A percentile compares a stretch with the other conserved stretches of the same genome.
These are phyloP conservation scores for Solanum etuberosum DNA, from an alignment of 257 asterid genomes.

Conservation along the genomic window DNA sequence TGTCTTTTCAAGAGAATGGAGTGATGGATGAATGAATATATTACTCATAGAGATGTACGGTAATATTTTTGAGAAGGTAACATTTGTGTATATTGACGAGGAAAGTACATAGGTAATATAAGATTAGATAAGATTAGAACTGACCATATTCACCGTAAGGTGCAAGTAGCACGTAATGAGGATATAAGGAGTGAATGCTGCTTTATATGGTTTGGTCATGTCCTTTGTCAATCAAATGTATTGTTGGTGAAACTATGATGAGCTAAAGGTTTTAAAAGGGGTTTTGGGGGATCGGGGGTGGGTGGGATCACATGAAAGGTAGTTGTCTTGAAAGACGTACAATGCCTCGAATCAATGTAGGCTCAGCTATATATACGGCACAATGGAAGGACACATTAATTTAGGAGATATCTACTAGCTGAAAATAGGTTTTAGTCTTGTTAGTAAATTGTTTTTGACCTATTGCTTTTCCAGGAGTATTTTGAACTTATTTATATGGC, in stretches of 20 bases:
- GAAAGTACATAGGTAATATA: background rate
- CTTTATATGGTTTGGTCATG: background rate
- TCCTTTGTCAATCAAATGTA: background rate
- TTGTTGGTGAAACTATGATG: background rate
- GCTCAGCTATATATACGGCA: background rate
- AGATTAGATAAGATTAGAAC: background rate
- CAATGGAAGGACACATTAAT: background rate
- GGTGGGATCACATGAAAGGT: background rate
- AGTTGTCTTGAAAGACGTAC: background rate
- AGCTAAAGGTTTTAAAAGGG: background rate
- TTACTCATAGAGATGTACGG: background rate
- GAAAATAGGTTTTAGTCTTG: background rate
- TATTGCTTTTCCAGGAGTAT: background rate
- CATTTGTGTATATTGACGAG: background rate
- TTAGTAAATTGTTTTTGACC: background rate
- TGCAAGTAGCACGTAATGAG: background rate
- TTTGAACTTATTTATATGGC: background rate
- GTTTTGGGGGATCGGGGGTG: background rate
- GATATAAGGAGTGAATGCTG: background rate
- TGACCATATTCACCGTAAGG: background rate
- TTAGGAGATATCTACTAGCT: background rate
- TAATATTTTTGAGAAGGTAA: background rate
- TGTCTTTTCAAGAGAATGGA: background rate
- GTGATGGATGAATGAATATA: background rate
- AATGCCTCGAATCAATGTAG: background rate